phyloP scores from a whole-genome alignment of 768 basidiomycete genomes.

The Trametes gibbosa region DNA sequence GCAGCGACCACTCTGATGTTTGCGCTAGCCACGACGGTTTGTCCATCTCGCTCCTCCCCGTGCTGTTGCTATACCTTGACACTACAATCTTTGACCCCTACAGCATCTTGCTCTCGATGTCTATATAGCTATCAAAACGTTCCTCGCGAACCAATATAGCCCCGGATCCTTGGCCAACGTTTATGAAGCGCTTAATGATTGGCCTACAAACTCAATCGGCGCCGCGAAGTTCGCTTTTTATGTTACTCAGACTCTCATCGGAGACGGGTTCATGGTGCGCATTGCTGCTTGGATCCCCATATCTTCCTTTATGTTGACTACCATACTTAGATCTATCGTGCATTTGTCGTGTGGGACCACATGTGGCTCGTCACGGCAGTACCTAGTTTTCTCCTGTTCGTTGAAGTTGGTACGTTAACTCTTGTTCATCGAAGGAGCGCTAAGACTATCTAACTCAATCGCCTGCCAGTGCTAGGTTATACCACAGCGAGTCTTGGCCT shows the following conservation, averaged over 20 bases:
- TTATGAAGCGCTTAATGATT: conserved; percentile 8
- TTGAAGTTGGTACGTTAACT: conserved; percentile 5
- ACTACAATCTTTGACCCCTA: neutral
- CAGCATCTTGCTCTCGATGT: conserved; percentile 8
- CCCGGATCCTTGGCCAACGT: neutral
- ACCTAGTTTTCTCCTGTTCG: neutral
- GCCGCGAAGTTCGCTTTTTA: conserved; percentile 11
- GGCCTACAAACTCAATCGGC: conserved; percentile 5
- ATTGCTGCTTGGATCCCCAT: neutral
- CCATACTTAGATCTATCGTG: conserved; percentile 5
- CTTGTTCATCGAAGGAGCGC: too few species aligned
- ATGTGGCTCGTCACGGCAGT: neutral
- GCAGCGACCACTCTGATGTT: conserved; percentile 6
- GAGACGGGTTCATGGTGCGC: conserved; percentile 12
- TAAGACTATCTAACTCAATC: neutral
- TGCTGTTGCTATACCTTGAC: too few species aligned
- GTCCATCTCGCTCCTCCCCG: neutral
- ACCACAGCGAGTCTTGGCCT: neutral
- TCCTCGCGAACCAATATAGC: neutral
- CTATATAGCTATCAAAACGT: conserved; percentile 4
- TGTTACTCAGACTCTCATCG: conserved; percentile 8
- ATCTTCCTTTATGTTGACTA: neutral
- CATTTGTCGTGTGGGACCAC: conserved; percentile 12
- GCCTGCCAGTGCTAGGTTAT: neutral
- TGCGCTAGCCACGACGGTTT: neutral